A percentile compares a stretch with the other conserved stretches of the same genome.
Evolutionary conservation across 306 rosid genomes (phyloP).

Genomic region (Canavalia ensiformis): DNA sequence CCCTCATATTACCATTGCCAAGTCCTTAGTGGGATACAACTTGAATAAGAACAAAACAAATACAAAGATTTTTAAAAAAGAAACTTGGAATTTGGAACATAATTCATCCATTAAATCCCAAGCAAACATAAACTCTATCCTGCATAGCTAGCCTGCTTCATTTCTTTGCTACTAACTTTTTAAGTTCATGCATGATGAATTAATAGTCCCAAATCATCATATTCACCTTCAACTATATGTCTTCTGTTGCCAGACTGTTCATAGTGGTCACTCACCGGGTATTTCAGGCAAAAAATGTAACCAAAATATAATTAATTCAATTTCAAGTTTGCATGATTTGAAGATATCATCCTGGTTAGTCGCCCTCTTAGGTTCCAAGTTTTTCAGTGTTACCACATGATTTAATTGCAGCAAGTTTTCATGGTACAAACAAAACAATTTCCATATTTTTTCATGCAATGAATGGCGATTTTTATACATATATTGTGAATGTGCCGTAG

Average conservation of each 20-base stretch:
- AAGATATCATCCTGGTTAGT: not conserved
- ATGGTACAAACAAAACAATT: constrained; percentile 2
- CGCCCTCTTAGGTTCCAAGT: not conserved
- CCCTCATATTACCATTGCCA: not conserved
- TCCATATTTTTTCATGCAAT: not conserved
- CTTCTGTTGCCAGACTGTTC: constrained; percentile 4
- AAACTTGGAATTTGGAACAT: not conserved
- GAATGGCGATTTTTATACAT: constrained; percentile 15
- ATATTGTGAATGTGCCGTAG: not conserved
- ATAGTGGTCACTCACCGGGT: not conserved
- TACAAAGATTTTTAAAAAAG: not conserved
- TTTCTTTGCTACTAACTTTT: not conserved
- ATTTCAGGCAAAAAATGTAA: constrained; percentile 6
- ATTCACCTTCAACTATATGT: constrained; percentile 30
- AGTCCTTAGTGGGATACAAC: constrained; percentile 30
- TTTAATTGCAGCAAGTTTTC: constrained; percentile 5
- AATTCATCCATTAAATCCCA: constrained; percentile 34
- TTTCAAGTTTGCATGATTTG: constrained; percentile 6
- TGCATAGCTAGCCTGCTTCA: constrained; percentile 1
- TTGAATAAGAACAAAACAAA: constrained; percentile 3
- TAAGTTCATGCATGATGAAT: constrained; percentile 6
- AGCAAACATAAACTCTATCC: constrained; percentile 7
- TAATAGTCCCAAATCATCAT: constrained; percentile 3
- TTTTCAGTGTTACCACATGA: constrained; percentile 3
- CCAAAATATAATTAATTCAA: constrained; percentile 14